phyloP scores from a whole-genome alignment of 352 stramenopile genomes.

The Phytophthora ramorum region DNA sequence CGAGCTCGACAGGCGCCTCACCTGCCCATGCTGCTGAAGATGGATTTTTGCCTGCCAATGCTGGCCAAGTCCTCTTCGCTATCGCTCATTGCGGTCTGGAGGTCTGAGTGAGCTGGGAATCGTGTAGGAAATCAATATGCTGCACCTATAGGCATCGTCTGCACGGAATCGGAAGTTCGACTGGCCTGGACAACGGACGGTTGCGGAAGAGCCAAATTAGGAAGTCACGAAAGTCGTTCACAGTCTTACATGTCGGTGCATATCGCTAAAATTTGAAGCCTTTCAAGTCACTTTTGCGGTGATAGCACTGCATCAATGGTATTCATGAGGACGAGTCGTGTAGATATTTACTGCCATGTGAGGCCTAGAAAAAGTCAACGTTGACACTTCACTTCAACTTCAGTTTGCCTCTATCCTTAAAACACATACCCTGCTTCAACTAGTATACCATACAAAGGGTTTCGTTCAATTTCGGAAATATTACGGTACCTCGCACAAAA shows the following conservation, averaged over 20 bases:
- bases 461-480: neutral
- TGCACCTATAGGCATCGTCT: slow-evolving; percentile 17
- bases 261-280: neutral
- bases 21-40: slow-evolving; percentile 59
- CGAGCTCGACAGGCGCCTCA: neutral
- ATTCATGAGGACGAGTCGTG: too few species aligned
- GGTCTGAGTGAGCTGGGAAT: neutral
- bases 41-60: slow-evolving; percentile 47
- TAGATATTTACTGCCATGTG: too few species aligned
- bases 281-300: too few species aligned
- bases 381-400: too few species aligned
- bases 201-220: slow-evolving; percentile 25
- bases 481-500: neutral
- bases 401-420: too few species aligned
- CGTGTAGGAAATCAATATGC: slow-evolving; percentile 14
- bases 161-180: slow-evolving; percentile 1
- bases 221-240: neutral
- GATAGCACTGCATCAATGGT: too few species aligned
- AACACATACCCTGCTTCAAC: too few species aligned
- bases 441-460: too few species aligned
- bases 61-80: slow-evolving; percentile 44
- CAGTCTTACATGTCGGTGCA: neutral
- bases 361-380: too few species aligned
- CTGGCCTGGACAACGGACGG: slow-evolving; percentile 11
- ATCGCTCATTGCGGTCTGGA: slow-evolving; percentile 41